These are phyloP conservation scores for Luffa aegyptiaca DNA, from an alignment of 306 rosid species.

Conservation along the genomic window DNA sequence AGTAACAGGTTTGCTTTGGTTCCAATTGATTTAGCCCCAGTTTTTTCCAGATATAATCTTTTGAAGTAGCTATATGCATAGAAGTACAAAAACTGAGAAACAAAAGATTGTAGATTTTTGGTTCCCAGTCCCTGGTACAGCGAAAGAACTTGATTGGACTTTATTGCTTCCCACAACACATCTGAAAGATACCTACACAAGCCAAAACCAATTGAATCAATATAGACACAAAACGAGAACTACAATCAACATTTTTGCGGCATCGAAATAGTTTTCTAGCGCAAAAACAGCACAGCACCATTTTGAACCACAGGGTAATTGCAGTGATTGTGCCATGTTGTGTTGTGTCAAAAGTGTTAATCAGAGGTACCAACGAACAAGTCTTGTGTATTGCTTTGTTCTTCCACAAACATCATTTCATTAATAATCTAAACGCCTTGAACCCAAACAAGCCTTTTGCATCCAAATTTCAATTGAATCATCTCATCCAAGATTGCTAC, in stretches of 20 bases:
- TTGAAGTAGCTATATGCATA: slow-evolving; percentile 94
- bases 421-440: too few relatives aligned
- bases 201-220: not conserved
- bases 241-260: not conserved
- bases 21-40: slow-evolving; percentile 66
- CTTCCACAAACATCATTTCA: too few relatives aligned
- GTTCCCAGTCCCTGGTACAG: slow-evolving; percentile 91
- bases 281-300: not conserved
- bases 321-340: too few relatives aligned
- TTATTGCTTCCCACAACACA: too few relatives aligned
- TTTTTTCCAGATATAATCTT: slow-evolving; percentile 58
- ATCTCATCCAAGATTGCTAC: not conserved
- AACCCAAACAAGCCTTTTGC: not conserved
- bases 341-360: too few relatives aligned
- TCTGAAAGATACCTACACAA: too few relatives aligned
- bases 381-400: too few relatives aligned
- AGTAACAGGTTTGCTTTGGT: slow-evolving; percentile 62
- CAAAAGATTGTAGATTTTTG: slow-evolving; percentile 80
- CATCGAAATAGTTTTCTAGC: not conserved
- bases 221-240: not conserved
- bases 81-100: slow-evolving; percentile 81
- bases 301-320: too few relatives aligned
- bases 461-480: not conserved
- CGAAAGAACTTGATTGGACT: slow-evolving; percentile 42
- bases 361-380: too few relatives aligned